Conservation (phyloP, 257 asterid genomes). For the Datura wrightii region DNA sequence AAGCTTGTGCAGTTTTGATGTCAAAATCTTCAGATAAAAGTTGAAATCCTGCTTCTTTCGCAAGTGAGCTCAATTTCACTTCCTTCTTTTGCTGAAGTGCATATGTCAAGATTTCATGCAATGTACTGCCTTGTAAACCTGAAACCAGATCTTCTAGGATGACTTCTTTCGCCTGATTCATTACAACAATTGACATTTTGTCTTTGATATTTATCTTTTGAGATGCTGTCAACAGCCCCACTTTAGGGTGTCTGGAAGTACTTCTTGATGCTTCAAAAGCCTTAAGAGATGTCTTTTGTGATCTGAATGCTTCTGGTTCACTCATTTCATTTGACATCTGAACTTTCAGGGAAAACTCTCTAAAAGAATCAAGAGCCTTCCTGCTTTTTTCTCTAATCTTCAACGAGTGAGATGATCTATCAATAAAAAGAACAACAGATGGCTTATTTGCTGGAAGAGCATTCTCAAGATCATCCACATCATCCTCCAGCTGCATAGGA, state of each 20-base stretch:
- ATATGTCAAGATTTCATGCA: slow-evolving; percentile 75
- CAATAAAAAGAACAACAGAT: slow-evolving; percentile 84
- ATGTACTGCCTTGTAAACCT: slow-evolving; percentile 71
- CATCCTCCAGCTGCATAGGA: slow-evolving; percentile 71
- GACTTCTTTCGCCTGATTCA: slow-evolving; percentile 73
- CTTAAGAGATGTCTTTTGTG: slow-evolving; percentile 42
- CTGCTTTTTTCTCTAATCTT: slow-evolving; percentile 66
- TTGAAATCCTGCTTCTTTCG: slow-evolving; percentile 90
- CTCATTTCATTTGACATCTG: slow-evolving; percentile 47
- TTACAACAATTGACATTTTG: slow-evolving; percentile 69
- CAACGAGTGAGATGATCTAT: slow-evolving; percentile 73
- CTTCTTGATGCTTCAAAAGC: slow-evolving; percentile 45
- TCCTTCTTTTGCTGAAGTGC: slow-evolving; percentile 71
- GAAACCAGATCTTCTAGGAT: slow-evolving; percentile 63
- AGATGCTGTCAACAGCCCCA: slow-evolving; percentile 53
- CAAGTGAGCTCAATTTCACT: slow-evolving; percentile 76
- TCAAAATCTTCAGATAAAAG: slow-evolving; percentile 80
- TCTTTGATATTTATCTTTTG: slow-evolving; percentile 55
- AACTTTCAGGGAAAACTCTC: slow-evolving; percentile 66
- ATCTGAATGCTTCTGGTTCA: slow-evolving; percentile 46
- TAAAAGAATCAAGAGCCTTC: slow-evolving; percentile 71
- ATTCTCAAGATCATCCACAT: slow-evolving; percentile 56
- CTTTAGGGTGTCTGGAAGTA: slow-evolving; percentile 53
- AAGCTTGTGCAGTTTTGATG: slow-evolving; percentile 58
- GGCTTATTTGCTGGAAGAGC: slow-evolving; percentile 72